Percentiles rank a stretch among this genome's conserved stretches.
These are phyloP conservation scores for Pseudonitzschia multistriata DNA, from an alignment of 108 stramenopile species.

Conservation along the genomic window DNA sequence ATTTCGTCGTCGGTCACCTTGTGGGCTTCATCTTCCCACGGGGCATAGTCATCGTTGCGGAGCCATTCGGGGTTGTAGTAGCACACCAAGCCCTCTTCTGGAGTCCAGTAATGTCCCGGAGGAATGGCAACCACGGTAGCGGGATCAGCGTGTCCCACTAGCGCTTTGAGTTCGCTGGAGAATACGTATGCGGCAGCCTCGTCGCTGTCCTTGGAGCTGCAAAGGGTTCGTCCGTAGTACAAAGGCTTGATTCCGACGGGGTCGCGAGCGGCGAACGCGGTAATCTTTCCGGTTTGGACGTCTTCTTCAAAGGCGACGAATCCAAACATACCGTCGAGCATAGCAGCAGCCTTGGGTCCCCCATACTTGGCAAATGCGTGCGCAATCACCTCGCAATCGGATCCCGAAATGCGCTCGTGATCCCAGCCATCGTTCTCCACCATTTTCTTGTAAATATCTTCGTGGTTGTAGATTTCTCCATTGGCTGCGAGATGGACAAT, in stretches of 20 bases:
- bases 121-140: slow-evolving; percentile 53
- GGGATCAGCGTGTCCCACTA: slow-evolving; percentile 63
- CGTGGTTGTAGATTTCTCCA: slow-evolving; percentile 80
- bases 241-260: slow-evolving; percentile 79
- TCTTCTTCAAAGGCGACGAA: slow-evolving; percentile 66
- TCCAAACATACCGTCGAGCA: slow-evolving; percentile 79
- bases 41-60: slow-evolving; percentile 55
- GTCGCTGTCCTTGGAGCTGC: slow-evolving; percentile 12
- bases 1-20: slow-evolving; percentile 57
- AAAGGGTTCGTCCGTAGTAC: slow-evolving; percentile 56
- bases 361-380: slow-evolving; percentile 59
- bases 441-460: slow-evolving; percentile 43
- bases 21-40: slow-evolving; percentile 49
- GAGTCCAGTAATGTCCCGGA: slow-evolving; percentile 78
- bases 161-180: slow-evolving; percentile 63
- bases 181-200: slow-evolving; percentile 50
- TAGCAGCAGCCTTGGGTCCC: slow-evolving; percentile 49
- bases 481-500: slow-evolving; percentile 61
- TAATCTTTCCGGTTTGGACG: slow-evolving; percentile 26
- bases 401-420: slow-evolving; percentile 40
- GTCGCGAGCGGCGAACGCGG: slow-evolving; percentile 69
- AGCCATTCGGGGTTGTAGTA: slow-evolving; percentile 77
- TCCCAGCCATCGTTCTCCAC: slow-evolving; percentile 51
- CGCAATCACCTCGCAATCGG: slow-evolving; percentile 74
- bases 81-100: slow-evolving; percentile 54